A percentile compares a stretch with the other conserved stretches of the same genome.
These are phyloP conservation scores for Mimosa bimucronata DNA, from an alignment of 306 rosid species.

Conservation along the genomic window DNA sequence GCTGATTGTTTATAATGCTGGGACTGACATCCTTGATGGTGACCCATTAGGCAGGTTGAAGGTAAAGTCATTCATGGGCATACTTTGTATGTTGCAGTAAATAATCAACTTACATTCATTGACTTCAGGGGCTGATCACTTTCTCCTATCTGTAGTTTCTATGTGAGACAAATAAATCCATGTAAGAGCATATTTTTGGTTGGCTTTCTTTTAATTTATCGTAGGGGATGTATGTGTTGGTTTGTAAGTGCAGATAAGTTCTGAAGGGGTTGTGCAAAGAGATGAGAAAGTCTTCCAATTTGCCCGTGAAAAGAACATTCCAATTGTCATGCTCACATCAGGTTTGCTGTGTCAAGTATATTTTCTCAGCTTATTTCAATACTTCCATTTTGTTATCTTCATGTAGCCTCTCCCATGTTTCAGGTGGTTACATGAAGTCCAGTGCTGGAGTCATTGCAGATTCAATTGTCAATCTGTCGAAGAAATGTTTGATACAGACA, in stretches of 20 bases:
- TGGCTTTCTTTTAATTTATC: constrained; percentile 30
- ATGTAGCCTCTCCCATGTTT: constrained; percentile 27
- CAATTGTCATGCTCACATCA: constrained; percentile 95
- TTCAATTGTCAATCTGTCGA: constrained; percentile 75
- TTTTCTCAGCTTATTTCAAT: constrained; percentile 3
- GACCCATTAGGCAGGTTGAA: constrained; percentile 88
- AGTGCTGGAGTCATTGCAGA: constrained; percentile 91
- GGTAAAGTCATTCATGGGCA: constrained; percentile 54
- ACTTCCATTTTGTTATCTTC: constrained; percentile 15
- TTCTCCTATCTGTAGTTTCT: constrained; percentile 16
- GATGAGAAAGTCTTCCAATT: constrained; percentile 90
- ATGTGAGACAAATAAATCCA: constrained; percentile 16
- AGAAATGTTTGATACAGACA: constrained; percentile 66
- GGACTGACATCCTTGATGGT: constrained; percentile 94
- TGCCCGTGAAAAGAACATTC: constrained; percentile 76
- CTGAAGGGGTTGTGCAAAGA: constrained; percentile 74
- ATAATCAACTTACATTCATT: constrained; percentile 26
- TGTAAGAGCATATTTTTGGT: constrained; percentile 6
- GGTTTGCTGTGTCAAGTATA: constrained; percentile 45
- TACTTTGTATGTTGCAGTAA: constrained; percentile 13
- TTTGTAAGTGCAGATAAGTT: constrained; percentile 71
- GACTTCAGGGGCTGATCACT: constrained; percentile 31
- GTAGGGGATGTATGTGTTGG: constrained; percentile 26
- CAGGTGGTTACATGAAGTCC: constrained; percentile 98
- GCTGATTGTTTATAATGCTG: constrained; percentile 84